These are phyloP conservation scores for Leccinum subfulvum DNA, from an alignment of 1,284 basidiomycete species.

Conservation along the genomic window DNA sequence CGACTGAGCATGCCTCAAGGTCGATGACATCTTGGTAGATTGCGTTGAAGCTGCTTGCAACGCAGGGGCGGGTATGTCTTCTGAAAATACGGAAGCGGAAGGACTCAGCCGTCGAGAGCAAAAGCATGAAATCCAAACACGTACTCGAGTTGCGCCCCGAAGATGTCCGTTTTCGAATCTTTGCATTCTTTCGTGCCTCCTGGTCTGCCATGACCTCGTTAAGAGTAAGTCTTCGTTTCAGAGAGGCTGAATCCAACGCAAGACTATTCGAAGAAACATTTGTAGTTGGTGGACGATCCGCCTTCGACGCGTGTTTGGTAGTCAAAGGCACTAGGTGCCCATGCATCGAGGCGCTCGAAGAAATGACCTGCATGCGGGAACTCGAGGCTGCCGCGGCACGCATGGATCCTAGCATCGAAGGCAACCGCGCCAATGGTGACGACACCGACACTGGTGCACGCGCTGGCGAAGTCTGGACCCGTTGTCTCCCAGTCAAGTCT, in stretches of 20 bases:
- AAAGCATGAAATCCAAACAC: neutral
- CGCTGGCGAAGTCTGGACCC: constrained; percentile 14
- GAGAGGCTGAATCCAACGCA: constrained; percentile 4
- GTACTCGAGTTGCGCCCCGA: constrained; percentile 16
- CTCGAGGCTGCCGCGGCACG: constrained; percentile 6
- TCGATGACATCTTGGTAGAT: constrained; percentile 1
- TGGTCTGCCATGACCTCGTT: constrained; percentile 64
- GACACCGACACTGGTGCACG: neutral
- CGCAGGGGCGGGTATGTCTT: neutral
- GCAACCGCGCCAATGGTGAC: constrained; percentile 18
- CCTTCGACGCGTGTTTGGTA: neutral
- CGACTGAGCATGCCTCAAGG: constrained; percentile 13
- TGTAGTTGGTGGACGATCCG: neutral
- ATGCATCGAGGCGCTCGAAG: neutral
- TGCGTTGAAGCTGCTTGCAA: neutral
- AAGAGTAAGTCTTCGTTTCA: constrained; percentile 57
- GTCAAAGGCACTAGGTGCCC: neutral
- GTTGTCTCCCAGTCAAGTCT: constrained; percentile 1
- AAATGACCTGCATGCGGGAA: neutral
- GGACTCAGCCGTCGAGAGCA: neutral
- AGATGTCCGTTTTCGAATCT: constrained; percentile 25
- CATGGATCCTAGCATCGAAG: constrained; percentile 28
- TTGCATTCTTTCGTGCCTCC: constrained; percentile 37
- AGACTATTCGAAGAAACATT: neutral
- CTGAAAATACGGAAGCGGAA: constrained; percentile 5